Percentiles rank a stretch among this genome's conserved stretches.
phyloP scores from a whole-genome alignment of 352 stramenopile species.

The Elongisporangium prolatum region DNA sequence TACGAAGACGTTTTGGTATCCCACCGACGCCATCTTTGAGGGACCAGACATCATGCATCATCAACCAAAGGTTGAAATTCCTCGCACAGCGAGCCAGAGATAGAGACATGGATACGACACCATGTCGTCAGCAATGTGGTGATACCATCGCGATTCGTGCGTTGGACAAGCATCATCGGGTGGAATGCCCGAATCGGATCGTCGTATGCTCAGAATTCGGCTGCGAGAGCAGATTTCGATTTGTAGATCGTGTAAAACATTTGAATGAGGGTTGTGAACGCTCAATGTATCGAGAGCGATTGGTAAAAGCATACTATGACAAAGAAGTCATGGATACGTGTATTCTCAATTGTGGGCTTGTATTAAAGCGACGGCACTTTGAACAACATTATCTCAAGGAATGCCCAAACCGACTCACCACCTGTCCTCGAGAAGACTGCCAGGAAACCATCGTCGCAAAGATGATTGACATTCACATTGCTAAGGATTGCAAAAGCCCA shows the following conservation, averaged over 20 bases:
- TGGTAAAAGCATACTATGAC: slow-evolving; percentile 29
- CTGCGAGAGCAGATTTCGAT: slow-evolving; percentile 32
- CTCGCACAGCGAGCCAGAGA: slow-evolving; percentile 54
- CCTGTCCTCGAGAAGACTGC: slow-evolving; percentile 45
- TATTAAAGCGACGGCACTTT: slow-evolving; percentile 27
- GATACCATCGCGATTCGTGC: slow-evolving; percentile 21
- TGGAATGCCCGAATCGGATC: slow-evolving; percentile 41
- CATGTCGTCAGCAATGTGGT: slow-evolving; percentile 45
- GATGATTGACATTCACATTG: slow-evolving; percentile 26
- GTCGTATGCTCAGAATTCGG: slow-evolving; percentile 48
- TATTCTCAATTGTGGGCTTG: slow-evolving; percentile 30
- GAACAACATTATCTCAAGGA: slow-evolving; percentile 35
- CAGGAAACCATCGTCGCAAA: slow-evolving; percentile 46
- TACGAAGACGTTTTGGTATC: slow-evolving; percentile 40
- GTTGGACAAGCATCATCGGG: slow-evolving; percentile 49
- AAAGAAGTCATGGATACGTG: slow-evolving; percentile 39
- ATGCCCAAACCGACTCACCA: slow-evolving; percentile 41
- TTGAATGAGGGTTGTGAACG: slow-evolving; percentile 29
- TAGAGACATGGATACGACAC: slow-evolving; percentile 27
- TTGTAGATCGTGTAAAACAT: slow-evolving; percentile 25
- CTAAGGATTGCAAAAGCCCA: slow-evolving; percentile 31
- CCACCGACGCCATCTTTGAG: slow-evolving; percentile 59
- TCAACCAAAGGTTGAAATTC: slow-evolving; percentile 66
- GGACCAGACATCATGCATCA: slow-evolving; percentile 54
- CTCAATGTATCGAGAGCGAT: slow-evolving; percentile 26